Evolutionary conservation across 1,284 basidiomycete genomes (phyloP), one percentile per base, ranked within the genome.

Genomic region (Melampsora americana): DNA sequence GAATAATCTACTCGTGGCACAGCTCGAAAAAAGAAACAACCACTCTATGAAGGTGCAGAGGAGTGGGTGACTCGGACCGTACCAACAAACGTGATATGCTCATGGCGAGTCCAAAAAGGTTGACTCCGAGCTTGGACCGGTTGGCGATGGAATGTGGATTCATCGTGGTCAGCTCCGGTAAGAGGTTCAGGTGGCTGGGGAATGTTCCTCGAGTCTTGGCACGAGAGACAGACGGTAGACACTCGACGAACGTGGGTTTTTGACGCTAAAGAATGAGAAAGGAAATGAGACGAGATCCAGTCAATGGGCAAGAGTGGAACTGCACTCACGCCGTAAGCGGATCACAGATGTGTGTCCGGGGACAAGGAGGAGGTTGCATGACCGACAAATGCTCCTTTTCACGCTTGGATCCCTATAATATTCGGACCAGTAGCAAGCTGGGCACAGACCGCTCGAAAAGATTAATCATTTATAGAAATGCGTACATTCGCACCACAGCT

Each of bases 401-500:
- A 71, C 69, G 6, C 39, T 60, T 1, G 69, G 69, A 61, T 71
- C 69, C 69, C 69, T 71, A 18, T 42, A 9, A 12, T 42, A 12
- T 42, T 42, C 42, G 42, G 42, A 42, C 12, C 42, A 42, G 12
- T 42, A 42, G 14, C 42, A 42, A 11, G 12, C 9, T 42, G 12
- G 14, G 42, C 42, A 14, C 42, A 12, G 6, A 42, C 12, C 12
- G 35, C 42, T 12, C 42, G 12, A 42, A 12, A 42, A 4, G n/a
- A 60, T 5, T 12, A 32, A 12, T 14, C 20, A 16, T 35, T 39
- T 11, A 18, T 23, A 28, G 20, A 3, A 28, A 44, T 5, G n/a
- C 69, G 46, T 53, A 71, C 69, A 71, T 71, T 71, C 69, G 59
- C 42, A 71, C 28, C 7, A 71, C 69, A 64, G 69, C 69, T 61